These are phyloP conservation scores for Cryptococcus deneoformans DNA, from an alignment of 1,284 basidiomycete genomes.

Conservation along the genomic window DNA sequence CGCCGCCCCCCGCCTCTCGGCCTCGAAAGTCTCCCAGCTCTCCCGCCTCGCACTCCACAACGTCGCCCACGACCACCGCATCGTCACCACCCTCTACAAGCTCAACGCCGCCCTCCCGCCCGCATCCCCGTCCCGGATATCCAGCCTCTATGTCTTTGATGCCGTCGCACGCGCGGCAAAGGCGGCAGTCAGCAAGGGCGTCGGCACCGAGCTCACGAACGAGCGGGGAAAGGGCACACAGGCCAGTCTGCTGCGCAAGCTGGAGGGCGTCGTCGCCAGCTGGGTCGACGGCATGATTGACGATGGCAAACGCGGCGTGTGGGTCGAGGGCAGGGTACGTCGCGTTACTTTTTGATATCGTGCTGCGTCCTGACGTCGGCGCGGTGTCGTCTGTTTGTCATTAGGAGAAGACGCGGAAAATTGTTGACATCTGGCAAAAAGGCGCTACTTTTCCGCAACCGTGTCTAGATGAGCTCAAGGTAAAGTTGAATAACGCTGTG, in stretches of 20 bases:
- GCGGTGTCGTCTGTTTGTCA: conserved; percentile 15
- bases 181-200: conserved; percentile 63
- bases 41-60: conserved; percentile 68
- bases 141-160: conserved; percentile 85
- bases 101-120: conserved; percentile 71
- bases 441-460: conserved; percentile 74
- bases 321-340: conserved; percentile 76
- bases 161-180: conserved; percentile 80
- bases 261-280: conserved; percentile 80
- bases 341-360: neutral
- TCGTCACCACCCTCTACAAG: conserved; percentile 79
- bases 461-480: conserved; percentile 27
- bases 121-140: conserved; percentile 60
- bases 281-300: conserved; percentile 74
- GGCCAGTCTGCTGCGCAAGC: conserved; percentile 76
- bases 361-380: neutral
- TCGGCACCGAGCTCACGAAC: conserved; percentile 57
- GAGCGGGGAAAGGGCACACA: conserved; percentile 59
- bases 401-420: conserved; percentile 77
- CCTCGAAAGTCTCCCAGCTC: conserved; percentile 72
- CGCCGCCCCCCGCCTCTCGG: conserved; percentile 68
- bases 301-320: conserved; percentile 54
- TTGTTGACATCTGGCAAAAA: conserved; percentile 8
- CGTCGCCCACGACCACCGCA: conserved; percentile 68
- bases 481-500: conserved; percentile 9